Evolutionary conservation across 345 rosid species (phyloP), one percentile per base, ranked within the genome.

Genomic region (Hibiscus tridactylites): DNA sequence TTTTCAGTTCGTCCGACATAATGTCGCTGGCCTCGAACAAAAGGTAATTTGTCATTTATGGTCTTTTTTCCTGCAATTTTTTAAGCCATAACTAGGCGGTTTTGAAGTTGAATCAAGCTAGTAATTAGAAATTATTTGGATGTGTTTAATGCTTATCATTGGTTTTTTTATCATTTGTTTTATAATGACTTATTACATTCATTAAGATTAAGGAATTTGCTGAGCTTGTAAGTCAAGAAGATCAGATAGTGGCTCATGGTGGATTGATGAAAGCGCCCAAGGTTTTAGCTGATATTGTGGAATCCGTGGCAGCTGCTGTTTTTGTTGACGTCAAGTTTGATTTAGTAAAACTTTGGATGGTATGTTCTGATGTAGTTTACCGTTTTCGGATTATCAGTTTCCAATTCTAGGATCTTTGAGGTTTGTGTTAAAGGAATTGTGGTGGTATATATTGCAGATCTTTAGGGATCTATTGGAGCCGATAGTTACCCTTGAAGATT

Each of bases 201-300:
- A 61, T 68, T 10, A 64, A 93, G 98, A 84, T 93, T 31, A 79
- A 31, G 76, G 96, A 85, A 70, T 93, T 93, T 71, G 71, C 80
- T 2, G 79, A 78, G 35, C 84, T 85, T 4, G 90, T 91, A 13
- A 56, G 71, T 28, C 61, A 83, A 77, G 97, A 89, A 80, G 83
- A 85, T 54, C 78, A 77, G 17, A 44, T 79, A 2, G 87, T 79
- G 9, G 73, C 73, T 0, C 74, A 89, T 70, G 93, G 96, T 31
- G 97, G 96, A 31, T 73, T 83, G 39, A 77, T 89, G 39, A 89
- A 88, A 84, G 98, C 97, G 3, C 97, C 98, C 0, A 91, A 93
- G 82, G 74, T 91, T 66, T 89, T 93, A 3, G 96, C 98, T 13
- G 93, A 93, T 28, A 75, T 91, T 10, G 80, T 91, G 3, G 98